Evolutionary conservation across 2,329 filamentous ascomycete species (phyloP), one percentile per base, ranked within the genome.

Genomic region (Xylariaceae sp.): DNA sequence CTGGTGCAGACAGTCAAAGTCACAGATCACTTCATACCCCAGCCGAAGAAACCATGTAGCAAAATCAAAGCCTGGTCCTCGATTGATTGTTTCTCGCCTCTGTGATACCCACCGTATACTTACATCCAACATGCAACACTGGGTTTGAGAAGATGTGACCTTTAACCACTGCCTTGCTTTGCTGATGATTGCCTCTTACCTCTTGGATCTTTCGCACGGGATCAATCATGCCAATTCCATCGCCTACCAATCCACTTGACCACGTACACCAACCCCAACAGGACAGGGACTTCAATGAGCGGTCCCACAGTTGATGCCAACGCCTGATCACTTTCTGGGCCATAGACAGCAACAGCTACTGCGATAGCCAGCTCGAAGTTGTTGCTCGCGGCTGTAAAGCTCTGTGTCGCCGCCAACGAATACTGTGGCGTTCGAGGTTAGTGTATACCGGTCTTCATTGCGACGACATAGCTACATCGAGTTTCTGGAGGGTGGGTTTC

Each of bases 341-440:
- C 91, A 70, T 88, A 96, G 0, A 87, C 87, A 0, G 90, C 87
- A 3, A 96, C 85, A 0, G 89, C 89, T 0, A 96, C 90, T 0
- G 90, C 90, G 70, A 96, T 96, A 0, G 91, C 90, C 19, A 96
- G 74, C 73, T 96, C 91, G 63, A 96, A 96, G 66, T 96, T 96
- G 66, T 96, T 96, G 67, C 90, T 96, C 1, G 89, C 88, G 0
- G 90, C 92, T 0, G 89, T 95, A 63, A 96, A 94, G 65, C 88
- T 91, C 71, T 95, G 90, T 2, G 90, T 93, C 11, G 80, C 78
- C 1, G 81, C 79, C 1, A 91, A 67, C 34, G 78, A 78, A 66
- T 95, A 95, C 22, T 28, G 22, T 28, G 22, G 22, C 22, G 22
- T 7, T 28, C 22, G 22, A 28, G 22, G 22, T 28, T 28, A 28